Evolutionary conservation across 192 early-diverging fungal species (phyloP).

Genomic region (Rhizoclosmatium sp.): DNA sequence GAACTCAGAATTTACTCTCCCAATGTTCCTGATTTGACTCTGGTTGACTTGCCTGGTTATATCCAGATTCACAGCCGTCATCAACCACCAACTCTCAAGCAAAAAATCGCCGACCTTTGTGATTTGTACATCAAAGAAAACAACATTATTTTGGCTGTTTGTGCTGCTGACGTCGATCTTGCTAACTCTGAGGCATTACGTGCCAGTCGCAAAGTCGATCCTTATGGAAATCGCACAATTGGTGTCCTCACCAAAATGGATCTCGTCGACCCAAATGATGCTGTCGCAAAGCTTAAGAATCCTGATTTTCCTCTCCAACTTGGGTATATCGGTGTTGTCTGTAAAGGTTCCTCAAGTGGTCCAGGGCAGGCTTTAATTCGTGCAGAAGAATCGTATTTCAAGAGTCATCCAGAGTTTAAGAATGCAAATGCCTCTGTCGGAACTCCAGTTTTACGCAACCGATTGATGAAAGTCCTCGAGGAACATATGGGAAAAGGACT

Average conservation of each 20-base stretch:
- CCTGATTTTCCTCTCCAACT: slow-evolving; percentile 92
- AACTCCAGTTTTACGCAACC: slow-evolving; percentile 82
- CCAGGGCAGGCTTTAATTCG: slow-evolving; percentile 48
- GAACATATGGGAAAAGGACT: slow-evolving; percentile 89
- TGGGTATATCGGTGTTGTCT: slow-evolving; percentile 97
- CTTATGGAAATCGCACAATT: slow-evolving; percentile 92
- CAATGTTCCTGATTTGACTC: slow-evolving; percentile 93
- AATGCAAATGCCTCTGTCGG: slow-evolving; percentile 81
- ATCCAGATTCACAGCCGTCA: slow-evolving; percentile 96
- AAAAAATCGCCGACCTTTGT: slow-evolving; percentile 96
- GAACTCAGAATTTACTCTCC: slow-evolving; percentile 96
- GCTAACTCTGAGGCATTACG: slow-evolving; percentile 98
- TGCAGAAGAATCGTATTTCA: slow-evolving; percentile 69
- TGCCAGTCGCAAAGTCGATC: slow-evolving; percentile 95
- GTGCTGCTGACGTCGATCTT: slow-evolving; percentile 95
- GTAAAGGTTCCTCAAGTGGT: slow-evolving; percentile 59
- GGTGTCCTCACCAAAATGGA: slow-evolving; percentile 99
- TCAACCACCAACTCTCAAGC: slow-evolving; percentile 96
- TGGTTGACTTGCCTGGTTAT: slow-evolving; percentile 97
- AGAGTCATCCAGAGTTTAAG: slow-evolving; percentile 61
- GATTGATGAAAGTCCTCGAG: slow-evolving; percentile 90
- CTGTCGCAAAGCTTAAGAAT: slow-evolving; percentile 83
- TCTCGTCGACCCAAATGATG: slow-evolving; percentile 81
- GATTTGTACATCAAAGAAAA: slow-evolving; percentile 95
- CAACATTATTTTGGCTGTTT: slow-evolving; percentile 98